Conservation (phyloP, 2,329 filamentous ascomycete genomes). For the Ampelomyces quisqualis region DNA sequence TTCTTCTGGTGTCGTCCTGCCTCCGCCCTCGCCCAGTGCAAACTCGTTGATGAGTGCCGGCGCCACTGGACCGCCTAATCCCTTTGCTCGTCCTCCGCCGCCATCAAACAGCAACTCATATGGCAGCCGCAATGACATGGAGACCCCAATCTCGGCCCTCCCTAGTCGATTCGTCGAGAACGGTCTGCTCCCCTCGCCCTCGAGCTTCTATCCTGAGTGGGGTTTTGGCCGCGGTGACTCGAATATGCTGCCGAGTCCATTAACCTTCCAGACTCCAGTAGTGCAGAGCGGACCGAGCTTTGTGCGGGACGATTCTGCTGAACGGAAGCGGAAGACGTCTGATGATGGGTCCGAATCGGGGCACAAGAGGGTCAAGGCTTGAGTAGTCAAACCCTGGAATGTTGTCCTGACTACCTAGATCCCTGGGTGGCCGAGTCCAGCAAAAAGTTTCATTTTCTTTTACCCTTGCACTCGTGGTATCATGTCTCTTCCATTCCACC, state of each 20-base stretch:
- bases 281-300: conserved; percentile 49
- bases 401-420: background rate
- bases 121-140: conserved; percentile 46
- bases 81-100: conserved; percentile 84
- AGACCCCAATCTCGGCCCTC: conserved; percentile 90
- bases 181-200: conserved; percentile 85
- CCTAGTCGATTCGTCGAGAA: conserved; percentile 88
- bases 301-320: conserved; percentile 44
- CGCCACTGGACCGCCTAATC: conserved; percentile 88
- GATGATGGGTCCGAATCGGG: conserved; percentile 43
- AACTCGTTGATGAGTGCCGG: conserved; percentile 85
- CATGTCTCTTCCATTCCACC: conserved; percentile 6
- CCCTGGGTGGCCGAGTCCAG: background rate
- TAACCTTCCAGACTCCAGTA: conserved; percentile 85
- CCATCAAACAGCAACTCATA: conserved; percentile 59
- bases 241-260: conserved; percentile 86
- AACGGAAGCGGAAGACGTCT: conserved; percentile 46
- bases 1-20: conserved; percentile 73
- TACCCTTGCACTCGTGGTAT: conserved; percentile 17
- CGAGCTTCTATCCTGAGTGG: conserved; percentile 91
- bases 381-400: background rate
- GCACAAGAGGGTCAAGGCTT: conserved; percentile 43
- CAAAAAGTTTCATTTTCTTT: conserved; percentile 5
- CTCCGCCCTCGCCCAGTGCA: conserved; percentile 88
- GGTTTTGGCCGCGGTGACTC: conserved; percentile 68